A percentile compares a stretch with the other conserved stretches of the same genome.
Evolutionary conservation across 441 rosid genomes (phyloP).

Genomic region (Gossypium davidsonii): DNA sequence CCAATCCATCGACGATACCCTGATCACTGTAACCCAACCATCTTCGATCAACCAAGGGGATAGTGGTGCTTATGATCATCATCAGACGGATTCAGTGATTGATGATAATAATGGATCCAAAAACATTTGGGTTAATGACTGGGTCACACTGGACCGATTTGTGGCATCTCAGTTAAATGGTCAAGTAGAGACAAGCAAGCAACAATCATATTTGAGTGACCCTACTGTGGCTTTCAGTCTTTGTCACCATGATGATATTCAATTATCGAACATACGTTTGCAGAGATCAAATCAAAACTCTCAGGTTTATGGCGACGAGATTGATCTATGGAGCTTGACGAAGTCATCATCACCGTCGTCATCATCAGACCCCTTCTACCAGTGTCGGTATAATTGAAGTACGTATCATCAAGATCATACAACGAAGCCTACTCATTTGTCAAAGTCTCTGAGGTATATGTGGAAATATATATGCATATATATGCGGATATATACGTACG

Average conservation of each 20-base stretch:
- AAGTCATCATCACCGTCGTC: slow-evolving; percentile 41
- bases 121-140: slow-evolving; percentile 37
- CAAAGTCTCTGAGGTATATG: neutral
- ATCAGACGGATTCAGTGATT: neutral
- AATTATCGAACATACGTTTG: slow-evolving; percentile 31
- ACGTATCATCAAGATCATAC: neutral
- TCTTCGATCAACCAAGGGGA: slow-evolving; percentile 19
- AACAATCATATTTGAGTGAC: slow-evolving; percentile 31
- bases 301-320: slow-evolving; percentile 27
- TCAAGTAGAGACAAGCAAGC: slow-evolving; percentile 31
- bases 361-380: slow-evolving; percentile 63
- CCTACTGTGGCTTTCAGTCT: slow-evolving; percentile 30
- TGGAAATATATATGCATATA: too few relatives aligned
- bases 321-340: slow-evolving; percentile 52
- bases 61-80: slow-evolving; percentile 4
- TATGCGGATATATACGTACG: neutral
- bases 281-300: slow-evolving; percentile 29
- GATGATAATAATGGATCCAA: slow-evolving; percentile 5
- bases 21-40: slow-evolving; percentile 19
- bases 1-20: slow-evolving; percentile 35
- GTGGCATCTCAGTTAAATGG: slow-evolving; percentile 89
- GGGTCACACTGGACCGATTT: slow-evolving; percentile 73
- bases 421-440: neutral
- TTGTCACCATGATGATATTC: slow-evolving; percentile 28
- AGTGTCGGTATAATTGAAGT: slow-evolving; percentile 50